Percentiles rank a stretch among this genome's conserved stretches.
Conservation (phyloP, 345 rosid genomes). For the Eucalyptus shirleyi region DNA sequence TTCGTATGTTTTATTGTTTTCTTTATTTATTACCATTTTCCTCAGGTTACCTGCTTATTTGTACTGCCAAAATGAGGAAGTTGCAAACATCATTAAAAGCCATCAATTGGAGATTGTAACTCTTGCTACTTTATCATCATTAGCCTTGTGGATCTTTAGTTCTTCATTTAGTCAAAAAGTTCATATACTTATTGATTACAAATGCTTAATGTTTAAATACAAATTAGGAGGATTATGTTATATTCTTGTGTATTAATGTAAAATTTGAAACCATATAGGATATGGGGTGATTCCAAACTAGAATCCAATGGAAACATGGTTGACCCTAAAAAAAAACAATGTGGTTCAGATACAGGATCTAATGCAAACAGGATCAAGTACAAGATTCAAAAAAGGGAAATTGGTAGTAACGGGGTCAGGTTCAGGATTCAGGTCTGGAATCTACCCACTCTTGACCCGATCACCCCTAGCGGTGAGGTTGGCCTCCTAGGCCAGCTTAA, state of each 20-base stretch:
- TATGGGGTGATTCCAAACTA: rapidly evolving
- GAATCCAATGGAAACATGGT: no score
- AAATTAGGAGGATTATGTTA: rapidly evolving
- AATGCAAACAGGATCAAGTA: no score
- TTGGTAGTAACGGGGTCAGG: rapidly evolving
- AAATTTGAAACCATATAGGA: no score
- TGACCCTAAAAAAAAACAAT: no score
- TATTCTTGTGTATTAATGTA: no score
- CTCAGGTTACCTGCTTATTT: constrained; percentile 72
- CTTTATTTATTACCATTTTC: not conserved
- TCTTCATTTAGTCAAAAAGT: no score
- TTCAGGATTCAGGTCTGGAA: rapidly evolving
- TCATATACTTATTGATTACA: no score
- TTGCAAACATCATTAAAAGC: constrained; percentile 30
- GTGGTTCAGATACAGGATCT: rapidly evolving
- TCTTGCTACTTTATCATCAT: constrained; percentile 57
- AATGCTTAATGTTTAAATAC: no score
- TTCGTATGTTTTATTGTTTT: not conserved
- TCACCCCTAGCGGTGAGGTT: no score
- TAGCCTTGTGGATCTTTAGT: not conserved
- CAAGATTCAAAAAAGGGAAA: no score
- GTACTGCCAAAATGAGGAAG: constrained; percentile 49
- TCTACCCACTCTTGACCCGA: no score
- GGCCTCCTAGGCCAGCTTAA: no score
- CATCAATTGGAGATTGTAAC: constrained; percentile 67